Evolutionary conservation across 768 basidiomycete genomes (phyloP).

Genomic region (Collybiopsis luxurians): DNA sequence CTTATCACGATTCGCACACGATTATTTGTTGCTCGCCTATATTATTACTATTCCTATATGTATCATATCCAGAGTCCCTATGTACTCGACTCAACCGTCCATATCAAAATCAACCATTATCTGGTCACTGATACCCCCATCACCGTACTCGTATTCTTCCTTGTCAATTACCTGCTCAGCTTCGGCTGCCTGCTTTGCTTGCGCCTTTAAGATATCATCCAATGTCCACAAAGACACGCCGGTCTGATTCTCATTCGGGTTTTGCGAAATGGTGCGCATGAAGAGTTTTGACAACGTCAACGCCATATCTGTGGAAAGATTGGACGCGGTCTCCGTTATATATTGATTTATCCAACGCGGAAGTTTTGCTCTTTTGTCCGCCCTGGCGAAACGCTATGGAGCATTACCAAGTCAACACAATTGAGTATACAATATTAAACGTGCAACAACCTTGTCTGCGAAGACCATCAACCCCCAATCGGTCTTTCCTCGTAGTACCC

Average conservation of each 20-base stretch:
- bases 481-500: slow-evolving; percentile 96
- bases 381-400: slow-evolving; percentile 80
- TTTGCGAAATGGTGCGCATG: slow-evolving; percentile 98
- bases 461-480: slow-evolving; percentile 99
- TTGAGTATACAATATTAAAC: background rate
- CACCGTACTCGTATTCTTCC: slow-evolving; percentile 62
- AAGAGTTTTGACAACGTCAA: slow-evolving; percentile 92
- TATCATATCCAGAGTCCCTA: slow-evolving; percentile 8
- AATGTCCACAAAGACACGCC: slow-evolving; percentile 94
- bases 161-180: slow-evolving; percentile 39
- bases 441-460: slow-evolving; percentile 80
- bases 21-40: background rate
- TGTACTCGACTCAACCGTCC: background rate
- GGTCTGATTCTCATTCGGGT: slow-evolving; percentile 93
- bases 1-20: slow-evolving; percentile 9
- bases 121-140: slow-evolving; percentile 65
- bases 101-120: slow-evolving; percentile 58
- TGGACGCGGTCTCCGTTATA: slow-evolving; percentile 97
- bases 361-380: slow-evolving; percentile 92
- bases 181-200: slow-evolving; percentile 73
- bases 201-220: slow-evolving; percentile 85
- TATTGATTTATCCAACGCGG: slow-evolving; percentile 99
- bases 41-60: slow-evolving; percentile 5
- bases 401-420: background rate
- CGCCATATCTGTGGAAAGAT: slow-evolving; percentile 98